Base-by-base conservation (phyloP, 768 basidiomycete genomes). In the Suillus luteus region DNA sequence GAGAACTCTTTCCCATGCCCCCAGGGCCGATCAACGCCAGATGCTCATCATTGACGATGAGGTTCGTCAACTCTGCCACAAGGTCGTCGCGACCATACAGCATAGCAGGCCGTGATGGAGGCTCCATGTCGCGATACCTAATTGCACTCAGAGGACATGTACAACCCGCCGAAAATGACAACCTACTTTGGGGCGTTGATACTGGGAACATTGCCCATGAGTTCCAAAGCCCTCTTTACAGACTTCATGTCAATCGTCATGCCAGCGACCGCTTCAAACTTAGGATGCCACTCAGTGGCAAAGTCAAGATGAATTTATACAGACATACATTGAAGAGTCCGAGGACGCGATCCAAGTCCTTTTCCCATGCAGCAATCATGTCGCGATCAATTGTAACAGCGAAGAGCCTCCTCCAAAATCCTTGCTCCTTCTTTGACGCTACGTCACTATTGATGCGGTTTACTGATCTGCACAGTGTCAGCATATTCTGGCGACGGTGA, bases 1-100 rank as follows among this genome's bases (percentile, higher is more conserved):
- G 2, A 11, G 61, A 35, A 14, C 17, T 62, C 12, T 62, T 62
- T 22, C 61, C 52, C 27, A 38, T 62, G 10, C 61, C 24, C 5
- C 37, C 52, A 0, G 61, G 11, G 0, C 61, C 52, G 11, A 48
- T 41, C 15, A 62, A 41, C 8, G 12, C 17, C 11, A 62, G 1
- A 31, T 62, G 54, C 19, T 54, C 2, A 5, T 54, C 19, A 6
- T 35, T 54, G 33, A 35, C 10, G 19, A 54, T 19, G 4, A 54
- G 33, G 33, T 54, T 54, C 10, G 17, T 35, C 5, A 54, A 51
- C 49, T 51, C 52, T 6, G 33, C 52, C 9, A 54, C 52, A 24
- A 49, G 22, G 24, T 3, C 14, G 2, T 49, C 22, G 3, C 7
- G 24, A 2, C 24, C 48, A 49, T 7, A 24, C 12, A 49, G 3